phyloP scores from a whole-genome alignment of 2,329 filamentous ascomycete species.

The Fusarium lyarnte region DNA sequence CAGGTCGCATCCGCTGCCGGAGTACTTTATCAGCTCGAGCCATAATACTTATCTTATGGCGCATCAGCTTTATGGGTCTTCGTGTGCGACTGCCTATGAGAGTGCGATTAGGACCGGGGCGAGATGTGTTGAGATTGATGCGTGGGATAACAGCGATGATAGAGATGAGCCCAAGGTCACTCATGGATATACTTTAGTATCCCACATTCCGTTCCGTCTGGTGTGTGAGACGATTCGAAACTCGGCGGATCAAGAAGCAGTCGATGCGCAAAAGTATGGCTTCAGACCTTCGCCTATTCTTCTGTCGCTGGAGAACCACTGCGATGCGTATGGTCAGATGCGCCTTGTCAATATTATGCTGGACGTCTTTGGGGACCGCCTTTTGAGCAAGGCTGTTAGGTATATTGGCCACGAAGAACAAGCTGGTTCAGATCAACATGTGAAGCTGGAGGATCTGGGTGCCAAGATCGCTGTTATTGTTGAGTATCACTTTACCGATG shows the following conservation, averaged over 20 bases:
- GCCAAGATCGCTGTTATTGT: constrained; percentile 74
- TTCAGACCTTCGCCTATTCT: constrained; percentile 66
- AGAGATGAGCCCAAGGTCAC: constrained; percentile 74
- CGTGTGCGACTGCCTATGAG: constrained; percentile 70
- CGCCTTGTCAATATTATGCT: constrained; percentile 72
- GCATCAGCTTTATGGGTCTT: constrained; percentile 73
- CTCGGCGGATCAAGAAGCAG: constrained; percentile 67
- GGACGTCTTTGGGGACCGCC: constrained; percentile 68
- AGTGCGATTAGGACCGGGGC: constrained; percentile 70
- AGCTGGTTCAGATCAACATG: constrained; percentile 60
- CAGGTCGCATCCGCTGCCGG: constrained; percentile 68
- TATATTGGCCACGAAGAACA: constrained; percentile 66
- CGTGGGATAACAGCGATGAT: constrained; percentile 72
- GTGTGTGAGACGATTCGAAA: constrained; percentile 74
- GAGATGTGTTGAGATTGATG: constrained; percentile 78
- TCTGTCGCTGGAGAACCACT: constrained; percentile 75
- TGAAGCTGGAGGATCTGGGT: constrained; percentile 67
- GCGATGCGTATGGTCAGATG: constrained; percentile 65
- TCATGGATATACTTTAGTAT: constrained; percentile 75
- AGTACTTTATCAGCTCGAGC: constrained; percentile 78
- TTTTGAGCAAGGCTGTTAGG: constrained; percentile 67
- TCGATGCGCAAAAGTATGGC: constrained; percentile 50
- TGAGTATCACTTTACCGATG: constrained; percentile 69
- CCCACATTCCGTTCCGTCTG: constrained; percentile 69
- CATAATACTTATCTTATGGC: constrained; percentile 79